Percentiles rank a stretch among this genome's conserved stretches.
phyloP scores from a whole-genome alignment of 2,329 filamentous ascomycete genomes.

The Volutella citrinella region DNA sequence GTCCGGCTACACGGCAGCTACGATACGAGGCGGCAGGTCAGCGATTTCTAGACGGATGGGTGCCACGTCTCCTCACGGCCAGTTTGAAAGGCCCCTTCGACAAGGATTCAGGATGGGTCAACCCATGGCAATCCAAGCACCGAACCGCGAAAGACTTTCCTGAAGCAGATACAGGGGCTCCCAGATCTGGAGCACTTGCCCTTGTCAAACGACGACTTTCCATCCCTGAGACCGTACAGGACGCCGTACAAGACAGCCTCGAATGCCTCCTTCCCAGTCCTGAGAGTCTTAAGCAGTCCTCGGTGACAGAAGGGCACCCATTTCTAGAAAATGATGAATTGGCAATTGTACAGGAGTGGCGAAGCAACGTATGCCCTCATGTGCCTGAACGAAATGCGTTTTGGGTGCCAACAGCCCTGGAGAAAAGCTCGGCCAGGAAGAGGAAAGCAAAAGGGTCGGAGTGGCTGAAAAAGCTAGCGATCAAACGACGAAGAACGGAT shows the following conservation, averaged over 20 bases:
- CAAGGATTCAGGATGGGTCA: constrained; percentile 26
- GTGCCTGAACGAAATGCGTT: constrained; percentile 15
- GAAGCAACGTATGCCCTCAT: constrained; percentile 18
- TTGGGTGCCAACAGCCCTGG: constrained; percentile 18
- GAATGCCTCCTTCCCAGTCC: constrained; percentile 42
- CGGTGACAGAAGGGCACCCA: constrained; percentile 23
- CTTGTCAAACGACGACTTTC: constrained; percentile 13
- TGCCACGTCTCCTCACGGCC: constrained; percentile 58
- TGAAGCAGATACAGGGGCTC: no score
- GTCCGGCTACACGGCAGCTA: constrained; percentile 42
- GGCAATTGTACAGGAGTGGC: constrained; percentile 31
- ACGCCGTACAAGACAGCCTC: constrained; percentile 16
- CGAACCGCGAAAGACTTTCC: no score
- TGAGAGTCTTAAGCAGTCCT: constrained; percentile 36
- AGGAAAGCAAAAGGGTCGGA: constrained; percentile 24
- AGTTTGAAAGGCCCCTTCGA: constrained; percentile 61
- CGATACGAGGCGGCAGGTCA: constrained; percentile 59
- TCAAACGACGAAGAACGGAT: constrained; percentile 27
- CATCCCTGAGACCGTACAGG: constrained; percentile 13
- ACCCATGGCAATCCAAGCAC: constrained; percentile 32
- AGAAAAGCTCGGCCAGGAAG: constrained; percentile 18
- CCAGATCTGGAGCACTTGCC: no score
- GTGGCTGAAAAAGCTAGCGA: constrained; percentile 30
- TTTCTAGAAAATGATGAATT: constrained; percentile 32
- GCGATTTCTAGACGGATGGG: constrained; percentile 54